Evolutionary conservation across 768 basidiomycete species (phyloP).

Genomic region (Boletus insuetus): DNA sequence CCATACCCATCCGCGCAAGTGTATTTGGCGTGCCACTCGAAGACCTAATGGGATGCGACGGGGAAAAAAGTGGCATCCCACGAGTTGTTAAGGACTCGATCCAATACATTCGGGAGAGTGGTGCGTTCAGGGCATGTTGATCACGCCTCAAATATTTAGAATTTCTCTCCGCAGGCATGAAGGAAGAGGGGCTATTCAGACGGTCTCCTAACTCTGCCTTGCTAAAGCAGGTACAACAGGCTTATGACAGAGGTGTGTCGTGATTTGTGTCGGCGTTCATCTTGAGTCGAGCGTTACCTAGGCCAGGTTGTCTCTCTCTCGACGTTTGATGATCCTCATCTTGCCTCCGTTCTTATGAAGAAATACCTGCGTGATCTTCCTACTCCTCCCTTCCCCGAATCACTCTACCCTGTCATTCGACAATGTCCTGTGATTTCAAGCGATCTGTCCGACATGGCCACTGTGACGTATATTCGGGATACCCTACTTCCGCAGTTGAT

Average conservation of each 20-base stretch:
- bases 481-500: conserved; percentile 63
- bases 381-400: conserved; percentile 73
- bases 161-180: conserved; percentile 39
- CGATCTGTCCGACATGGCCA: conserved; percentile 54
- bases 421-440: conserved; percentile 61
- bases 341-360: conserved; percentile 84
- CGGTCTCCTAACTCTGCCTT: conserved; percentile 72
- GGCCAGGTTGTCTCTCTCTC: conserved; percentile 76
- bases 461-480: conserved; percentile 66
- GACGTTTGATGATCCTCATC: conserved; percentile 73
- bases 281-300: conserved; percentile 24
- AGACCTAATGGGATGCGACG: conserved; percentile 79
- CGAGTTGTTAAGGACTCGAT: conserved; percentile 75
- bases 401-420: conserved; percentile 59
- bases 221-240: conserved; percentile 73
- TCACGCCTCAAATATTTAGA: background rate
- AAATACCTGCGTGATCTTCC: conserved; percentile 83
- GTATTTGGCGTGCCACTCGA: conserved; percentile 81
- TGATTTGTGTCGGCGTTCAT: background rate
- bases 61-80: conserved; percentile 81
- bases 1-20: conserved; percentile 55
- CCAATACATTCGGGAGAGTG: conserved; percentile 65
- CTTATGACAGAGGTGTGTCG: conserved; percentile 72
- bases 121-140: conserved; percentile 11
- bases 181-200: conserved; percentile 78